Percentiles rank a stretch among this genome's conserved stretches.
phyloP scores from a whole-genome alignment of 257 asterid species.

The Cinchona pubescens region DNA sequence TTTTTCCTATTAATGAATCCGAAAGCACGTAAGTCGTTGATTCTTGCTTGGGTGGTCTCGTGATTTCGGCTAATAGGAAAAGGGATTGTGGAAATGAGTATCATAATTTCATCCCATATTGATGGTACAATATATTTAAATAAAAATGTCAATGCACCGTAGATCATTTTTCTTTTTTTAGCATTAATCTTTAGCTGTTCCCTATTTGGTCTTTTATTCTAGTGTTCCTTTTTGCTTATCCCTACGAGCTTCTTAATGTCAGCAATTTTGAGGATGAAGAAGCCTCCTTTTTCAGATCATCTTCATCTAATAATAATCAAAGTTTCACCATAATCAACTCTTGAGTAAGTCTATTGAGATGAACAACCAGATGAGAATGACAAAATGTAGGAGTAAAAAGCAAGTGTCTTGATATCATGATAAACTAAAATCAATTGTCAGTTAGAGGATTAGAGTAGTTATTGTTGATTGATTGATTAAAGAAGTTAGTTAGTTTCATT shows the following conservation, averaged over 20 bases:
- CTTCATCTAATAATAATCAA: slow-evolving; percentile 47
- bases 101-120: slow-evolving; percentile 20
- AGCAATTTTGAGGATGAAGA: slow-evolving; percentile 55
- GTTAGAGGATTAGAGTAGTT: no score
- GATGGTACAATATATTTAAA: slow-evolving; percentile 13
- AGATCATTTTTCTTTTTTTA: slow-evolving; percentile 5
- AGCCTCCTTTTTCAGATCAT: slow-evolving; percentile 76
- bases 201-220: not conserved
- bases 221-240: not conserved
- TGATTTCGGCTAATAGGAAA: slow-evolving; percentile 40
- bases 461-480: no score
- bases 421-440: no score
- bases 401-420: no score
- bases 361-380: slow-evolving; percentile 42
- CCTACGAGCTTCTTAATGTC: not conserved
- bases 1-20: slow-evolving; percentile 45
- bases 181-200: not conserved
- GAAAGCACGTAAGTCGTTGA: slow-evolving; percentile 45
- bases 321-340: slow-evolving; percentile 58
- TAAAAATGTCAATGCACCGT: slow-evolving; percentile 8
- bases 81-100: slow-evolving; percentile 44
- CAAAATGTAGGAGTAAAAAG: slow-evolving; percentile 44
- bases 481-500: no score
- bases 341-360: slow-evolving; percentile 58
- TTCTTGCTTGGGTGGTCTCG: slow-evolving; percentile 35